Conservation (phyloP, 257 asterid genomes). For the Plantago ovata region DNA sequence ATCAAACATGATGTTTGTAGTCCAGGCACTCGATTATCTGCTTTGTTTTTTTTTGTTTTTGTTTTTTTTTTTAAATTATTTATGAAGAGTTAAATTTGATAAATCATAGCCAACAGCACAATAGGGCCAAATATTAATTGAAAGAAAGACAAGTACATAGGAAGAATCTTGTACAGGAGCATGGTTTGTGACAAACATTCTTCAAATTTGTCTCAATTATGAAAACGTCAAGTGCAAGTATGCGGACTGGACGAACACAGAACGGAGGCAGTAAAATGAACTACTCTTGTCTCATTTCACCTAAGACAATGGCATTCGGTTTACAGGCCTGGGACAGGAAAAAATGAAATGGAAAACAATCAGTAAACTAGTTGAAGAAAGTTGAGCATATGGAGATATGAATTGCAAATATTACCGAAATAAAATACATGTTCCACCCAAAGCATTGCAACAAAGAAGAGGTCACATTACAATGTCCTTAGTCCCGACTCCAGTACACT, state of each 20-base stretch:
- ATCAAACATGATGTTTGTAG: too few relatives aligned
- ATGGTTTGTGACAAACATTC: not conserved
- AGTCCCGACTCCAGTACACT: too few relatives aligned
- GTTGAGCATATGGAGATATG: constrained; percentile 1
- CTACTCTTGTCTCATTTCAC: too few relatives aligned
- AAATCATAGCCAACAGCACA: too few relatives aligned
- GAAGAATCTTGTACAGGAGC: too few relatives aligned
- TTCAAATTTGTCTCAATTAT: not conserved
- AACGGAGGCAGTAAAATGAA: not conserved
- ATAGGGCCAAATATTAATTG: not conserved
- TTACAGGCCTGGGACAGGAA: not conserved
- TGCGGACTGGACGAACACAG: not conserved
- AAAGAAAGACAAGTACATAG: constrained; percentile 5
- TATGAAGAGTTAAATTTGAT: too few relatives aligned
- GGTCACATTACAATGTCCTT: too few relatives aligned
- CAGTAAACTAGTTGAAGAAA: not conserved
- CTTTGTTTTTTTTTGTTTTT: too few relatives aligned
- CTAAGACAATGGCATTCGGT: too few relatives aligned
- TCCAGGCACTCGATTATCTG: too few relatives aligned
- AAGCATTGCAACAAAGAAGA: constrained; percentile 5
- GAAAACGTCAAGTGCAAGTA: not conserved
- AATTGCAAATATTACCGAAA: constrained; percentile 2
- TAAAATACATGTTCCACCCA: constrained; percentile 5
- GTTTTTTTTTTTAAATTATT: too few relatives aligned
- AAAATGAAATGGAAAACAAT: not conserved